phyloP scores from a whole-genome alignment of 2,329 filamentous ascomycete genomes.

The Tolypocladium album region DNA sequence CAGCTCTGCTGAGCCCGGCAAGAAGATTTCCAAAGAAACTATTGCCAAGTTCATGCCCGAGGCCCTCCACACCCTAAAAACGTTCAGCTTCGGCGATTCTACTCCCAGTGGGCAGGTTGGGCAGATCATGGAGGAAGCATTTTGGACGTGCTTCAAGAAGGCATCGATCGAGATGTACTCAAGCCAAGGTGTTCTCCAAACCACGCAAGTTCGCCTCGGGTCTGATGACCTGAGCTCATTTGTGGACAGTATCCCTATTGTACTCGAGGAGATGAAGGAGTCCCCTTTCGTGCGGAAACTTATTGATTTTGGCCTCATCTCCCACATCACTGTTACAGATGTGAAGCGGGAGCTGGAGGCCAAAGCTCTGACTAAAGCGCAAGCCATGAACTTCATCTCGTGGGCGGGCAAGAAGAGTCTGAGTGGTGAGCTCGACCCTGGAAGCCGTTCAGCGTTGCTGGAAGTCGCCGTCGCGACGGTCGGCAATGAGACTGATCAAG shows the following conservation, averaged over 20 bases:
- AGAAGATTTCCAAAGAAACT: conserved; percentile 49
- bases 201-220: conserved; percentile 68
- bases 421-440: conserved; percentile 59
- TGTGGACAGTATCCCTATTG: conserved; percentile 76
- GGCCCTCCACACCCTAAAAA: conserved; percentile 72
- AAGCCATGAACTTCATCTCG: conserved; percentile 71
- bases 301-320: conserved; percentile 76
- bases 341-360: conserved; percentile 74
- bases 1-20: conserved; percentile 30
- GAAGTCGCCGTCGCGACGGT: conserved; percentile 69
- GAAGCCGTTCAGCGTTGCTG: conserved; percentile 59
- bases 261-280: conserved; percentile 65
- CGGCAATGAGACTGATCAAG: conserved; percentile 47
- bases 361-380: conserved; percentile 67
- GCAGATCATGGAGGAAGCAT: conserved; percentile 83
- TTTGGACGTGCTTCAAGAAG: conserved; percentile 84
- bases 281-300: conserved; percentile 71
- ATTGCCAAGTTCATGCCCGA: conserved; percentile 62
- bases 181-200: conserved; percentile 77
- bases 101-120: conserved; percentile 80
- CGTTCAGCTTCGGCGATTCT: conserved; percentile 81
- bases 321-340: conserved; percentile 75
- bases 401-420: conserved; percentile 71
- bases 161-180: conserved; percentile 82
- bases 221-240: conserved; percentile 59